Base-by-base conservation (phyloP, 2,329 filamentous ascomycete genomes). In the Curvularia verruculosa region DNA sequence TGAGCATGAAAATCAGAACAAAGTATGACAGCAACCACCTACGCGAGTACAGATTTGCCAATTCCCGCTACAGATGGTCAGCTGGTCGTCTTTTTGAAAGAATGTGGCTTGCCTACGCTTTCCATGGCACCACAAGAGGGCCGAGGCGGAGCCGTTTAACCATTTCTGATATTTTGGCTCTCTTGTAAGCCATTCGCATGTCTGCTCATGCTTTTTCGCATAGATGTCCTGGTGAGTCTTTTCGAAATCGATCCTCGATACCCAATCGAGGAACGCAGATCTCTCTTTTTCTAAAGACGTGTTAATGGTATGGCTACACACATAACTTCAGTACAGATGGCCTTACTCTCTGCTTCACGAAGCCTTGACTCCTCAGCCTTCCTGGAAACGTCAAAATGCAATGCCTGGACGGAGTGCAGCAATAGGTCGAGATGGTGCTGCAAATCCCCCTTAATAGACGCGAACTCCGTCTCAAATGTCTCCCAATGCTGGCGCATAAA, bases 401-500 rank as follows among this genome's bases (percentile, higher is more conserved):
- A 9, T 29, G 65, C 53, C 15, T 59, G 59, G 8, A 60, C 56
- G 28, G 61, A 41, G 44, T 64, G 67, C 3, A 40, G 37, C 7
- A 69, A 23, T 23, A 67, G 49, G 29, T 67, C 15, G 12, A 63
- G 51, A 43, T 68, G 58, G 34, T 61, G 64, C 28, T 63, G 52
- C 45, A 65, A 15, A 21, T 56, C 51, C 43, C 26, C 43, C 47
- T 63, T 49, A 29, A 69, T 65, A 21, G 44, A 24, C 7, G 39
- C 54, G 36, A 67, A 67, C 28, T 56, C 50, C 9, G 46, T n/a
- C 52, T 67, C 65, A 48, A 69, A 66, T 18, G 64, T 58, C 34
- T 67, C 65, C 65, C 63, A 67, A n/a, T 67, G 65, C 23, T 59
- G 54, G 52, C 51, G 54, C 50, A 67, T 56, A 39, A 66, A 69